Conservation (phyloP, 306 rosid genomes). For the peach (Prunus persica) region DNA sequence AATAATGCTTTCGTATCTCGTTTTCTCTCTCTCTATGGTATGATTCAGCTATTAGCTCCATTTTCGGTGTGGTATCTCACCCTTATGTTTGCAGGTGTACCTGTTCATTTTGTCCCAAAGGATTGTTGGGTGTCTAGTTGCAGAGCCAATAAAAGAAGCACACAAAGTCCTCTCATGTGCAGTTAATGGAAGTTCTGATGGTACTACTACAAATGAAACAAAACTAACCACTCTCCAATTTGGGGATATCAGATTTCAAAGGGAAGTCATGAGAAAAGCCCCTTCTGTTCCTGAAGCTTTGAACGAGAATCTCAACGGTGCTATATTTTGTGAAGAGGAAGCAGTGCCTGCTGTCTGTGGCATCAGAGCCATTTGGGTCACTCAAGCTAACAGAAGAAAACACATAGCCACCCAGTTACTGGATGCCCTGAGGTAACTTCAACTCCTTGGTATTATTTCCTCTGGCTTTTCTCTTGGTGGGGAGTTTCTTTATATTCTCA, state of each 20-base stretch:
- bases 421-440: constrained; percentile 69
- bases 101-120: constrained; percentile 55
- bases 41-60: neutral
- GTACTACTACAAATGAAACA: constrained; percentile 24
- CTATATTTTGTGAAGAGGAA: constrained; percentile 52
- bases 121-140: constrained; percentile 64
- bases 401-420: constrained; percentile 61
- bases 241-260: constrained; percentile 64
- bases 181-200: constrained; percentile 15
- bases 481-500: neutral
- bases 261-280: constrained; percentile 51
- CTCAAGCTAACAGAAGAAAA: constrained; percentile 74
- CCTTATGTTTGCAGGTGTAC: constrained; percentile 45
- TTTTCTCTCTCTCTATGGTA: neutral
- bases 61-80: neutral
- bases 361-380: constrained; percentile 83
- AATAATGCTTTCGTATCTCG: neutral
- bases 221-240: constrained; percentile 45
- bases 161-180: constrained; percentile 53
- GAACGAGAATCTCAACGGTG: constrained; percentile 39
- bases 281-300: constrained; percentile 21
- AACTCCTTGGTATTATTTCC: neutral
- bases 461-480: neutral
- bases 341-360: constrained; percentile 70
- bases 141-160: constrained; percentile 69